Percentiles rank a stretch among this genome's conserved stretches.
Evolutionary conservation across 805 yeast genomes (phyloP).

Genomic region (Candida ficus): DNA sequence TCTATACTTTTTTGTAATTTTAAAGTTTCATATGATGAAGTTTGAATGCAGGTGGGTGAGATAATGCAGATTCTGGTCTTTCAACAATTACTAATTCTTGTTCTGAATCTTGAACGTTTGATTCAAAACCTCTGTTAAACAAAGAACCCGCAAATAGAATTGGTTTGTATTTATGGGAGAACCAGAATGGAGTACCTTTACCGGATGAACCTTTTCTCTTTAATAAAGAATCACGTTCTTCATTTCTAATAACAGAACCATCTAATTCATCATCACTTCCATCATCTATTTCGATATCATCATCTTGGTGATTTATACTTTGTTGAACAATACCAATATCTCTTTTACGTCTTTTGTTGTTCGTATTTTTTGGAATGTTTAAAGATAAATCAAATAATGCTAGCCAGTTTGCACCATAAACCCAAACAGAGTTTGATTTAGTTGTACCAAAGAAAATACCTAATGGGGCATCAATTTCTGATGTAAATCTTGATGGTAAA

Average conservation of each 20-base stretch:
- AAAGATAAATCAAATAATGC: slow-evolving; percentile 62
- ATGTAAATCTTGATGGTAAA: slow-evolving; percentile 59
- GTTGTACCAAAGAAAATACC: slow-evolving; percentile 57
- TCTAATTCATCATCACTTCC: slow-evolving; percentile 27
- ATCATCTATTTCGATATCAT: slow-evolving; percentile 15
- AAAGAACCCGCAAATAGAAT: slow-evolving; percentile 57
- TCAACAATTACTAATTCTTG: slow-evolving; percentile 68
- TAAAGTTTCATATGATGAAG: slow-evolving; percentile 49
- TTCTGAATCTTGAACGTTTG: background rate
- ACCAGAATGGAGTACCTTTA: slow-evolving; percentile 54
- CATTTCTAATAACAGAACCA: slow-evolving; percentile 14
- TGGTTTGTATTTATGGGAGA: slow-evolving; percentile 71
- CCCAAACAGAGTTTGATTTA: slow-evolving; percentile 54
- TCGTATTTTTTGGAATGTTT: slow-evolving; percentile 44
- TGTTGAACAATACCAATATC: slow-evolving; percentile 38
- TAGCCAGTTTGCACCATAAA: slow-evolving; percentile 85
- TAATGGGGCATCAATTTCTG: slow-evolving; percentile 59
- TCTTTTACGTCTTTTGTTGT: slow-evolving; percentile 34
- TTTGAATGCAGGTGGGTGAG: slow-evolving; percentile 61
- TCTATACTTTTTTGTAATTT: background rate
- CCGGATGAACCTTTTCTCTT: slow-evolving; percentile 24
- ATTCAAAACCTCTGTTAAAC: slow-evolving; percentile 26
- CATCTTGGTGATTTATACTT: slow-evolving; percentile 26
- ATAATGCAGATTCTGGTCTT: slow-evolving; percentile 57
- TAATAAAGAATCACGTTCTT: slow-evolving; percentile 9